Evolutionary conservation across 148 eudicot genomes (phyloP).

Genomic region (Amaranthus palmeri): DNA sequence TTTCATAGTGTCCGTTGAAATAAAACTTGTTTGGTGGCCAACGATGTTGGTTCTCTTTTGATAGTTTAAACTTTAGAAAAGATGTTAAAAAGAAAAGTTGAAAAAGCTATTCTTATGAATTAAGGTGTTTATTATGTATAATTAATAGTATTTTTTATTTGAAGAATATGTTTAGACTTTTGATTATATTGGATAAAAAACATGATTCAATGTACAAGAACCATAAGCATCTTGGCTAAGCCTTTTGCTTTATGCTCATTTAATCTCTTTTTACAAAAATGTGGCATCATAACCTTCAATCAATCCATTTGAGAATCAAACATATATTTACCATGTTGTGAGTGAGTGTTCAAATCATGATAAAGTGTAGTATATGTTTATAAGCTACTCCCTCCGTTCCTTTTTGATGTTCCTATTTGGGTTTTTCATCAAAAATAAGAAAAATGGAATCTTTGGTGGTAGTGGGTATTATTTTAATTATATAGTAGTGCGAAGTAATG

Average conservation of each 20-base stretch:
- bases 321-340: background rate
- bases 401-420: too few species aligned
- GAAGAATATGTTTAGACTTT: constrained; percentile 1
- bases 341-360: too few species aligned
- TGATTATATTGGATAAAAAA: constrained; percentile 4
- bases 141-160: background rate
- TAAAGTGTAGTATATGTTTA: too few species aligned
- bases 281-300: too few species aligned
- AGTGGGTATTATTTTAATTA: too few species aligned
- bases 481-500: too few species aligned
- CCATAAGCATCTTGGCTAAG: background rate
- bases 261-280: too few species aligned
- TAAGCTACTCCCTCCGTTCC: too few species aligned
- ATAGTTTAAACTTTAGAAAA: constrained; percentile 11
- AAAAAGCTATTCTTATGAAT: constrained; percentile 1
- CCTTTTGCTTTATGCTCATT: constrained; percentile 9
- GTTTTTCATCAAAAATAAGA: too few species aligned
- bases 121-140: background rate
- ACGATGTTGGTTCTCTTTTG: constrained; percentile 12
- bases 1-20: constrained; percentile 20
- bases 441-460: too few species aligned
- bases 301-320: background rate
- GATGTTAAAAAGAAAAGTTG: background rate
- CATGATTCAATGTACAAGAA: constrained; percentile 15
- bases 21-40: constrained; percentile 21